Evolutionary conservation across 2,329 filamentous ascomycete species (phyloP).

Genomic region (Epichloe amarillans): DNA sequence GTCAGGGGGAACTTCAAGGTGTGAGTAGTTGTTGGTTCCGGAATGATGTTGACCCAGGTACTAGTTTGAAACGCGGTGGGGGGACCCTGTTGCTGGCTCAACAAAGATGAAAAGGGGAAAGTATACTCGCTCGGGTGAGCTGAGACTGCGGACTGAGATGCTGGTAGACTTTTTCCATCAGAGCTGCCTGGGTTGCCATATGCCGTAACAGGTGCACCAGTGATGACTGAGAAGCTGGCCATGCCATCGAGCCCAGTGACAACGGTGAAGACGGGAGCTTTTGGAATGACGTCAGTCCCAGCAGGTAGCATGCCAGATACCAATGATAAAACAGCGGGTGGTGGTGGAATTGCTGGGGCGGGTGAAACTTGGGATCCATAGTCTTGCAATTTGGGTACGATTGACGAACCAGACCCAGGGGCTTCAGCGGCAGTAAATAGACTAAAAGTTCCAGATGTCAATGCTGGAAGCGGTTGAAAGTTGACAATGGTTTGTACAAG

Average conservation of each 20-base stretch:
- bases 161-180: conserved; percentile 7
- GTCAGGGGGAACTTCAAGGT: conserved; percentile 27
- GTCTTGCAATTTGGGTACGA: conserved; percentile 13
- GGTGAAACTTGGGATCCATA: conserved; percentile 11
- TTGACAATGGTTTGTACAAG: conserved; percentile 20
- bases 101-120: conserved; percentile 11
- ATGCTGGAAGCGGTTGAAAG: conserved; percentile 9
- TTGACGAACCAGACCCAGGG: conserved; percentile 7
- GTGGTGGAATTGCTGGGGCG: conserved; percentile 3
- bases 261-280: conserved; percentile 13
- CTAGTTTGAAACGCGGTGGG: conserved; percentile 18
- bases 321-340: conserved; percentile 10
- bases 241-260: conserved; percentile 12
- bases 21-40: conserved; percentile 26
- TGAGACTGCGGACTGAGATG: conserved; percentile 5
- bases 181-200: conserved; percentile 9
- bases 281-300: conserved; percentile 13
- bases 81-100: conserved; percentile 6
- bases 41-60: conserved; percentile 27
- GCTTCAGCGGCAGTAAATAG: conserved; percentile 6
- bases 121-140: conserved; percentile 11
- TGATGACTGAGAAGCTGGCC: conserved; percentile 11
- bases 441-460: conserved; percentile 5
- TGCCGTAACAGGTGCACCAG: conserved; percentile 8
- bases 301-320: conserved; percentile 9